Percentiles rank a stretch among this genome's conserved stretches.
These are phyloP conservation scores for Globisporangium ultimum DNA, from an alignment of 352 stramenopile species.

Conservation along the genomic window DNA sequence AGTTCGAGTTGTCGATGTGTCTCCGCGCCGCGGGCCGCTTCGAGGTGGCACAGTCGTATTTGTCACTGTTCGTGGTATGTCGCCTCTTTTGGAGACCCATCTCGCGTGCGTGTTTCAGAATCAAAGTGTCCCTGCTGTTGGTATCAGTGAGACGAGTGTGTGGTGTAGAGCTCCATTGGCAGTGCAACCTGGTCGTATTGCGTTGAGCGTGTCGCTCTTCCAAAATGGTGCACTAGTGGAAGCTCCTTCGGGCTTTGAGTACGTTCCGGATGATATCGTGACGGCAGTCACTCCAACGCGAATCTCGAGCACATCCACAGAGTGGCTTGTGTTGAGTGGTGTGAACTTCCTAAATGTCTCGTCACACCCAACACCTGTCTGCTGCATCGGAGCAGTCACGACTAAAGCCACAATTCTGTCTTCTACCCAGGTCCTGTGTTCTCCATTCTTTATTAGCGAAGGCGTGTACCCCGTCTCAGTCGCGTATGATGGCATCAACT, in stretches of 20 bases:
- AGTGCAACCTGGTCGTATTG: constrained; percentile 12
- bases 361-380: constrained; percentile 21
- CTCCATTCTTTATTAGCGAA: constrained; percentile 1
- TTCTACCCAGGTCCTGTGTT: constrained; percentile 20
- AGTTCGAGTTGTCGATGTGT: not conserved
- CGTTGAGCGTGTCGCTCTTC: constrained; percentile 18
- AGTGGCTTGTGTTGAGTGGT: constrained; percentile 18
- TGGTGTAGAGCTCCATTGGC: constrained; percentile 21
- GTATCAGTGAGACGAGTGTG: constrained; percentile 11
- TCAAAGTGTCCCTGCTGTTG: constrained; percentile 3
- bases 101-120: constrained; percentile 28
- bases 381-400: constrained; percentile 18
- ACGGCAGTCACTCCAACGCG: constrained; percentile 17
- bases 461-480: constrained; percentile 27
- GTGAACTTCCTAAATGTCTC: constrained; percentile 21
- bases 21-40: constrained; percentile 15
- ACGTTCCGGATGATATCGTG: constrained; percentile 27
- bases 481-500: constrained; percentile 38
- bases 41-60: constrained; percentile 26
- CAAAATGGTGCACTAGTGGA: not conserved
- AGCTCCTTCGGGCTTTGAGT: constrained; percentile 8
- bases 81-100: constrained; percentile 7
- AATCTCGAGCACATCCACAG: constrained; percentile 5
- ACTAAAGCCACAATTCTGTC: constrained; percentile 23
- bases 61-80: constrained; percentile 10